phyloP scores from a whole-genome alignment of 73 alveolate genomes.

The Symbiodinium pilosum region DNA sequence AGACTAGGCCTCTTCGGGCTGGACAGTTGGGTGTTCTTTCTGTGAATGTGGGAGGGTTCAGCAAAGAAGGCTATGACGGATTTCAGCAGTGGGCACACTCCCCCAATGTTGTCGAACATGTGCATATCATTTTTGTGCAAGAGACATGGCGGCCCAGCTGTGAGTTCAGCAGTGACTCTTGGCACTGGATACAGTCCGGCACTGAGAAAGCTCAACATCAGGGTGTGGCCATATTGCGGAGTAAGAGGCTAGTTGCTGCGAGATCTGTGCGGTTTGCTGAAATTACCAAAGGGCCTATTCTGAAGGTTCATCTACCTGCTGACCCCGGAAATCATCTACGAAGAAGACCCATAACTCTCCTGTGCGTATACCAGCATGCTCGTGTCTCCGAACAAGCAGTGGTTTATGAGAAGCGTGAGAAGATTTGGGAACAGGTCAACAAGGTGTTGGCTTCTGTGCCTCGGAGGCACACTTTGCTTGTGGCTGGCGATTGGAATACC shows the following conservation, averaged over 20 bases:
- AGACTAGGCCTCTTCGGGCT: too few relatives aligned
- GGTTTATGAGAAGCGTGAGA: background rate
- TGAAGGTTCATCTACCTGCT: background rate
- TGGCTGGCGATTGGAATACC: background rate
- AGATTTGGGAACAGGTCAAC: background rate
- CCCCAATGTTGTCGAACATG: background rate
- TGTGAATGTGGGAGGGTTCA: too few relatives aligned
- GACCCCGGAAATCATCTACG: background rate
- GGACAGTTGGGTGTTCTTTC: too few relatives aligned
- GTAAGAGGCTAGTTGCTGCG: background rate
- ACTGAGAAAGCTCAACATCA: background rate
- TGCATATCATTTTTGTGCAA: background rate
- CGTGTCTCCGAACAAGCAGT: background rate
- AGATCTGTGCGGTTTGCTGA: background rate
- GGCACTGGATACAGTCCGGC: background rate
- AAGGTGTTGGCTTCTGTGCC: background rate
- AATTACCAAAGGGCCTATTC: background rate
- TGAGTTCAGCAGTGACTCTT: too few relatives aligned
- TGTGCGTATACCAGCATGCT: background rate
- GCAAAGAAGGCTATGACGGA: background rate
- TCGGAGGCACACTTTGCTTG: background rate
- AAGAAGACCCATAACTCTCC: background rate
- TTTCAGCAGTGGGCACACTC: background rate
- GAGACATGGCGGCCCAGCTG: background rate
- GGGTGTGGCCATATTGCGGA: background rate